Conservation (phyloP, 495 filamentous ascomycete genomes). For the Peziza echinospora region DNA sequence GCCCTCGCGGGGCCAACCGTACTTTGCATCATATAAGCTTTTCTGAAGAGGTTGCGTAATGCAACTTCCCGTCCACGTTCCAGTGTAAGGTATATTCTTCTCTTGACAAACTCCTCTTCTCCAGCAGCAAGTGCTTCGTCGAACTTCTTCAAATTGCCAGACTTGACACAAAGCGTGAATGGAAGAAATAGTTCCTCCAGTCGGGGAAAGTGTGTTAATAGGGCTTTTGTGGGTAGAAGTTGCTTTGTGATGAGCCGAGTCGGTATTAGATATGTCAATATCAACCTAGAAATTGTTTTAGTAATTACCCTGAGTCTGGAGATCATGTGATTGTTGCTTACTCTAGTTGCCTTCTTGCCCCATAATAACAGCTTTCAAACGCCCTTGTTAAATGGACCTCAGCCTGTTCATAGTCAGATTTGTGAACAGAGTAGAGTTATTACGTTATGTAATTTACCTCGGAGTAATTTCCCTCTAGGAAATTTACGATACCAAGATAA, state of each 20-base stretch:
- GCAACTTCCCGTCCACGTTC: slow-evolving; percentile 82
- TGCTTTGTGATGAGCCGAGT: slow-evolving; percentile 75
- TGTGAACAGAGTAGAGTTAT: too few relatives aligned
- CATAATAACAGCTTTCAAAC: not conserved
- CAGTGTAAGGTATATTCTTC: slow-evolving; percentile 86
- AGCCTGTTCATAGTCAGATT: too few relatives aligned
- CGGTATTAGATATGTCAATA: slow-evolving; percentile 88
- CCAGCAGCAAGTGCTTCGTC: slow-evolving; percentile 59
- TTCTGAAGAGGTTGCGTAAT: slow-evolving; percentile 69
- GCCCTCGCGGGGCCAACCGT: slow-evolving; percentile 44
- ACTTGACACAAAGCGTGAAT: slow-evolving; percentile 51
- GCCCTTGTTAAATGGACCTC: not conserved
- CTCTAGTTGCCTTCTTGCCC: not conserved
- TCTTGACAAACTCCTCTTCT: slow-evolving; percentile 74
- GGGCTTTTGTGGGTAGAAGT: slow-evolving; percentile 45
- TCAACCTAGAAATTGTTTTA: slow-evolving; percentile 36
- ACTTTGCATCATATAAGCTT: slow-evolving; percentile 61
- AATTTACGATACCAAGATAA: slow-evolving; percentile 71
- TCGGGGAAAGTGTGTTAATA: slow-evolving; percentile 56
- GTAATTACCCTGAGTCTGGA: slow-evolving; percentile 4
- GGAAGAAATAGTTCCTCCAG: slow-evolving; percentile 59
- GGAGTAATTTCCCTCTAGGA: slow-evolving; percentile 78
- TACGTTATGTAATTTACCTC: not conserved
- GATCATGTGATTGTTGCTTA: slow-evolving; percentile 2
- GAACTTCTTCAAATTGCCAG: slow-evolving; percentile 63